Evolutionary conservation across 1,284 basidiomycete genomes (phyloP).

Genomic region (Naganishia cerealis): DNA sequence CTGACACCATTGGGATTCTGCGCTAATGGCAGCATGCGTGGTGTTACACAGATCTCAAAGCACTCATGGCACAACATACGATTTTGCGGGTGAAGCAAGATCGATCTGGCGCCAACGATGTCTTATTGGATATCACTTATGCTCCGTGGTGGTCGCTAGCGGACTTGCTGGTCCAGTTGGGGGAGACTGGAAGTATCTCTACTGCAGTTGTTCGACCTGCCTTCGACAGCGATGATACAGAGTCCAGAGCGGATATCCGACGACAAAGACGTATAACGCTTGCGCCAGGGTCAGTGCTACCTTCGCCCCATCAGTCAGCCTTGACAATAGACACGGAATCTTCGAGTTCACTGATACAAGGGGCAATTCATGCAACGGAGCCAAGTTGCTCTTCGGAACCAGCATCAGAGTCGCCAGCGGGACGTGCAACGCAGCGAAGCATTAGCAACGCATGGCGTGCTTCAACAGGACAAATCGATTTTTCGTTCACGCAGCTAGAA

Average conservation of each 20-base stretch:
- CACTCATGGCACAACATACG: constrained; percentile 30
- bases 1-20: too few relatives aligned
- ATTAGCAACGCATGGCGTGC: constrained; percentile 20
- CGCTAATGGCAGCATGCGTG: background rate
- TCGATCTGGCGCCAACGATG: constrained; percentile 6
- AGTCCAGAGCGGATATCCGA: background rate
- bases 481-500: constrained; percentile 28
- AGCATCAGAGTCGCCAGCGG: background rate
- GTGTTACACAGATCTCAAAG: constrained; percentile 30
- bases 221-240: background rate
- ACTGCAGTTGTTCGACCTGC: background rate
- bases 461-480: constrained; percentile 24
- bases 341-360: background rate
- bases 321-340: background rate
- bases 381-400: background rate
- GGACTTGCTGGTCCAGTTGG: constrained; percentile 26
- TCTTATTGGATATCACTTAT: constrained; percentile 4
- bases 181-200: constrained; percentile 24
- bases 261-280: constrained; percentile 30
- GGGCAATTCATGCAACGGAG: background rate
- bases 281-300: constrained; percentile 16
- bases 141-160: constrained; percentile 31
- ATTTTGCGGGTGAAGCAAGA: constrained; percentile 24
- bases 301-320: constrained; percentile 6
- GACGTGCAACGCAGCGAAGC: background rate